These are phyloP conservation scores for Didymella keratinophila DNA, from an alignment of 2,329 filamentous ascomycete species.

Conservation along the genomic window DNA sequence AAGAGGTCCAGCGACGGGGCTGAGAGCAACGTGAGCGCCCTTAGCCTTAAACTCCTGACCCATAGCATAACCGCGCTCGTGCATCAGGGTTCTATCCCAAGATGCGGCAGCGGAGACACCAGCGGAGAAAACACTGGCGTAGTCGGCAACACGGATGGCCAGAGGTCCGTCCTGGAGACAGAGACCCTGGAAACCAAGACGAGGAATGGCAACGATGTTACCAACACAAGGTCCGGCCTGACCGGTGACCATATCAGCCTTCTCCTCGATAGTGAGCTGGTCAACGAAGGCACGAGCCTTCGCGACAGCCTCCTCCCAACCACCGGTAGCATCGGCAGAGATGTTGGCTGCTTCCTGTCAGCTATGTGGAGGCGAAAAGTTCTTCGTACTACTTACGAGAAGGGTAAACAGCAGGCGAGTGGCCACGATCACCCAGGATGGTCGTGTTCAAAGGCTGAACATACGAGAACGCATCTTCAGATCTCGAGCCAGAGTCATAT, in stretches of 20 bases:
- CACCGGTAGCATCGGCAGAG: slow-evolving; percentile 39
- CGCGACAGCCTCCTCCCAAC: slow-evolving; percentile 44
- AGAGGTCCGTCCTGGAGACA: slow-evolving; percentile 53
- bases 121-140: slow-evolving; percentile 52
- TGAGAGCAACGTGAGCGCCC: slow-evolving; percentile 53
- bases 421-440: slow-evolving; percentile 41
- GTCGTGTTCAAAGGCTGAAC: slow-evolving; percentile 43
- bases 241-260: slow-evolving; percentile 47
- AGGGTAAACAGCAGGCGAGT: slow-evolving; percentile 40
- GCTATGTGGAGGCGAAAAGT: neutral
- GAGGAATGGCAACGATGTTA: slow-evolving; percentile 49
- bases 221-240: slow-evolving; percentile 65
- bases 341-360: slow-evolving; percentile 52
- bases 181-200: slow-evolving; percentile 51
- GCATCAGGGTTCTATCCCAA: slow-evolving; percentile 52
- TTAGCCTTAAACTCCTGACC: slow-evolving; percentile 48
- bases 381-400: slow-evolving; percentile 32
- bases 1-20: slow-evolving; percentile 60
- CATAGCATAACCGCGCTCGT: slow-evolving; percentile 49
- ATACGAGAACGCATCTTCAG: slow-evolving; percentile 37
- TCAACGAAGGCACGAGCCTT: slow-evolving; percentile 45
- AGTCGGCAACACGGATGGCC: slow-evolving; percentile 46
- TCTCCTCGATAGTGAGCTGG: slow-evolving; percentile 44
- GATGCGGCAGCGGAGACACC: slow-evolving; percentile 48
- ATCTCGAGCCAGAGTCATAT: slow-evolving; percentile 26